Evolutionary conservation across 2,329 filamentous ascomycete genomes (phyloP).

Genomic region (Aureobasidium sp.): DNA sequence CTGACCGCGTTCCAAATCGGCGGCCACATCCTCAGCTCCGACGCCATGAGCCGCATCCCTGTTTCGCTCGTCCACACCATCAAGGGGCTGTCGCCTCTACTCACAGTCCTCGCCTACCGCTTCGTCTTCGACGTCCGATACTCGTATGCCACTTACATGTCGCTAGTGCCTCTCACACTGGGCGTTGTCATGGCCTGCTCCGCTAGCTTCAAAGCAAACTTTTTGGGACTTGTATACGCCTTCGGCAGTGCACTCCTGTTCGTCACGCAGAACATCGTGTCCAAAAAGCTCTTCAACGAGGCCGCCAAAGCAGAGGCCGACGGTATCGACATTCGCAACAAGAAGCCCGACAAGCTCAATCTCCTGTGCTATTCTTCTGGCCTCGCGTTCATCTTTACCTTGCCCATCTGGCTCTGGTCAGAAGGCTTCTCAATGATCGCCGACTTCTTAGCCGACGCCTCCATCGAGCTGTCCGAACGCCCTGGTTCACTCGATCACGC

Average conservation of each 20-base stretch:
- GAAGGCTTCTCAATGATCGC: conserved; percentile 73
- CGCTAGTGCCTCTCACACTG: conserved; percentile 66
- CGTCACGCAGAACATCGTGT: conserved; percentile 97
- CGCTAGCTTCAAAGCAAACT: conserved; percentile 66
- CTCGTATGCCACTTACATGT: conserved; percentile 77
- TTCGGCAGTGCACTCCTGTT: conserved; percentile 89
- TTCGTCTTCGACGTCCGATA: conserved; percentile 85
- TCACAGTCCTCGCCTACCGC: conserved; percentile 90
- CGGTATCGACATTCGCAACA: conserved; percentile 52
- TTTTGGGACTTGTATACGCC: conserved; percentile 83
- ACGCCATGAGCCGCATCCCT: conserved; percentile 87
- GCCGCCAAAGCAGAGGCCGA: conserved; percentile 79
- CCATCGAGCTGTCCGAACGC: conserved; percentile 67
- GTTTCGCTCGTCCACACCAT: conserved; percentile 98
- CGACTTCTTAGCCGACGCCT: conserved; percentile 76
- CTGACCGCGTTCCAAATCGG: conserved; percentile 88
- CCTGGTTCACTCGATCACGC: conserved; percentile 64
- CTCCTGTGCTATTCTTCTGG: conserved; percentile 95
- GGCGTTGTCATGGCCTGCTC: conserved; percentile 98
- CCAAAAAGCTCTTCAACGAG: conserved; percentile 95
- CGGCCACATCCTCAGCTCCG: conserved; percentile 88
- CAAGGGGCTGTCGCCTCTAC: conserved; percentile 90
- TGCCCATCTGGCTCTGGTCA: conserved; percentile 87
- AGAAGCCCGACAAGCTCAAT: conserved; percentile 94
- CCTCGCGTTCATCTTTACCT: conserved; percentile 78